Evolutionary conservation across 805 yeast species (phyloP), one percentile per base, ranked within the genome.

Genomic region (Komagataella ulmi): DNA sequence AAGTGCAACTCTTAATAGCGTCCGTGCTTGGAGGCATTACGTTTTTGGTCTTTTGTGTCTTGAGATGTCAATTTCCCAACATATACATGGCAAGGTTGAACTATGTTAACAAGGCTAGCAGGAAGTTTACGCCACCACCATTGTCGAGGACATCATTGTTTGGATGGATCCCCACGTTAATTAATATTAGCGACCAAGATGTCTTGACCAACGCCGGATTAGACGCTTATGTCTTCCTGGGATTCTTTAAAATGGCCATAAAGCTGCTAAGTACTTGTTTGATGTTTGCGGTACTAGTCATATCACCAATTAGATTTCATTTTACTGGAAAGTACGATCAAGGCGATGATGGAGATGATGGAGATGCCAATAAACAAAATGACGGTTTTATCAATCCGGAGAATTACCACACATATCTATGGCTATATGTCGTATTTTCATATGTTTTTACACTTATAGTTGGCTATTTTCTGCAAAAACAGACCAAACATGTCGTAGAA

Each of bases 191-290:
- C 23, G 98, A 91, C 58, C 73, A 77, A 14, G 89, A 88, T 53
- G 77, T 93, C 2, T 72, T 91, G 50, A 91, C 88, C 54, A 84
- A 83, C 60, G 96, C 97, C 2, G 99, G 99, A 0, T 67, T 91
- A 47, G 99, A 91, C 68, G 97, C 97, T 0, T 89, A 78, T 67
- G 98, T 93, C 49, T 91, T 87, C 61, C 67, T 91, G 36, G 89
- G 89, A 3, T 90, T 91, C 63, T 93, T 93, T 75, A 83, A 86
- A 54, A 87, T 89, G 86, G 78, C 93, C 54, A 86, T 90, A 49
- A 79, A 80, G 62, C 69, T 87, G 7, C 65, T 91, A 21, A 66
- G 78, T 2, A 67, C 77, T 1, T 83, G 89, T 60, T 75, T 87
- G 48, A 53, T 86, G 2, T 79, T 87, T 59, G 89, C 96, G 1